Evolutionary conservation across 1,284 basidiomycete genomes (phyloP).

Genomic region (Ganoderma sinense): DNA sequence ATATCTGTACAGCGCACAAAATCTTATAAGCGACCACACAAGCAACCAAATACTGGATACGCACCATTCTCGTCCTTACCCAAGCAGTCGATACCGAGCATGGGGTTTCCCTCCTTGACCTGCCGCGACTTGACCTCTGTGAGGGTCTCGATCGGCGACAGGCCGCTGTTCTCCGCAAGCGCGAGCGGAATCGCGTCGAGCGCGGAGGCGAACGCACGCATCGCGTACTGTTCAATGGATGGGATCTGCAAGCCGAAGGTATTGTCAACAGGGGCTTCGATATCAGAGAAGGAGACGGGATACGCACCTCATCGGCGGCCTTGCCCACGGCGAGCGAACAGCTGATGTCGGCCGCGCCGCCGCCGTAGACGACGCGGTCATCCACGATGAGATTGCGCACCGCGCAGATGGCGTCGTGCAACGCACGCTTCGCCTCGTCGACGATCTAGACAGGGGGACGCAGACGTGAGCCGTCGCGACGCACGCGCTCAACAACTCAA

Average conservation of each 20-base stretch:
- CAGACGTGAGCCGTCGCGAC: background rate
- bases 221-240: constrained; percentile 98
- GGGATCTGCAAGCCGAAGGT: constrained; percentile 71
- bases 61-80: constrained; percentile 86
- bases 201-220: constrained; percentile 97
- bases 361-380: constrained; percentile 97
- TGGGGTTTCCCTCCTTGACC: constrained; percentile 86
- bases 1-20: constrained; percentile 69
- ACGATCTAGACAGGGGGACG: constrained; percentile 74
- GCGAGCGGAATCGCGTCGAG: constrained; percentile 94
- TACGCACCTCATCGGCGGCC: constrained; percentile 88
- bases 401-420: constrained; percentile 98
- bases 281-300: background rate
- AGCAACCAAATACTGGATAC: constrained; percentile 35
- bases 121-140: constrained; percentile 95
- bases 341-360: constrained; percentile 97
- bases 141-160: constrained; percentile 96
- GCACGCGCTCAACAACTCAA: background rate
- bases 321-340: constrained; percentile 93
- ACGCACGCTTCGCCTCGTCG: constrained; percentile 96
- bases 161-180: constrained; percentile 96
- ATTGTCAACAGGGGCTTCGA: background rate
- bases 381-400: constrained; percentile 96
- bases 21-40: background rate
- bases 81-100: constrained; percentile 94